Evolutionary conservation across 2,329 filamentous ascomycete species (phyloP).

Genomic region (Dothideomycetes sp.): DNA sequence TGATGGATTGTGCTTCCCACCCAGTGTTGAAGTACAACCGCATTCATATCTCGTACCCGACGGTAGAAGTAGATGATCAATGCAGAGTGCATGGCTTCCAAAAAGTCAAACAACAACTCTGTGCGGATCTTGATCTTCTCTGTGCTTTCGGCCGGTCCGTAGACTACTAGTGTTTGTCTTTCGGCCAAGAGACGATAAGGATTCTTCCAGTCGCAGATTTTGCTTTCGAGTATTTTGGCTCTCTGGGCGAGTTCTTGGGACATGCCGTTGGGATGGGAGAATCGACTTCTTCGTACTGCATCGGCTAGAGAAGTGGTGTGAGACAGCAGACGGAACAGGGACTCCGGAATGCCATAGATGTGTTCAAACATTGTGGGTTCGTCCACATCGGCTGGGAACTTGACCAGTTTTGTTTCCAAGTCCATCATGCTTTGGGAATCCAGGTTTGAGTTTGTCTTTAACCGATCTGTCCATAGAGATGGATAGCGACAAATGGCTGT

Average conservation of each 20-base stretch:
- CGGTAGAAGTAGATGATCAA: constrained; percentile 37
- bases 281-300: constrained; percentile 15
- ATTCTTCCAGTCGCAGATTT: constrained; percentile 12
- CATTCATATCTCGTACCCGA: constrained; percentile 31
- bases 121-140: constrained; percentile 23
- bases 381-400: constrained; percentile 15
- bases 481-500: constrained; percentile 3
- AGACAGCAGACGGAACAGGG: constrained; percentile 36
- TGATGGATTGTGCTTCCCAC: constrained; percentile 29
- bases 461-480: constrained; percentile 21
- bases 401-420: constrained; percentile 27
- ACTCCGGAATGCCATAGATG: constrained; percentile 36
- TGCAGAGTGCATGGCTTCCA: constrained; percentile 32
- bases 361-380: constrained; percentile 29
- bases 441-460: constrained; percentile 20
- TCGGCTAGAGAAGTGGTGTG: constrained; percentile 34
- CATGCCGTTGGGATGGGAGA: not conserved
- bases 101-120: constrained; percentile 26
- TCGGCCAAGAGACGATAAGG: constrained; percentile 3
- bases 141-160: constrained; percentile 16
- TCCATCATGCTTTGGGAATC: constrained; percentile 24
- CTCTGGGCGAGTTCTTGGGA: not conserved
- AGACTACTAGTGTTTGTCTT: constrained; percentile 13
- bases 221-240: constrained; percentile 4
- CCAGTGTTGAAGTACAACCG: constrained; percentile 30